These are phyloP conservation scores for Xylariomycetidae sp. DNA, from an alignment of 2,329 filamentous ascomycete genomes.

Conservation along the genomic window DNA sequence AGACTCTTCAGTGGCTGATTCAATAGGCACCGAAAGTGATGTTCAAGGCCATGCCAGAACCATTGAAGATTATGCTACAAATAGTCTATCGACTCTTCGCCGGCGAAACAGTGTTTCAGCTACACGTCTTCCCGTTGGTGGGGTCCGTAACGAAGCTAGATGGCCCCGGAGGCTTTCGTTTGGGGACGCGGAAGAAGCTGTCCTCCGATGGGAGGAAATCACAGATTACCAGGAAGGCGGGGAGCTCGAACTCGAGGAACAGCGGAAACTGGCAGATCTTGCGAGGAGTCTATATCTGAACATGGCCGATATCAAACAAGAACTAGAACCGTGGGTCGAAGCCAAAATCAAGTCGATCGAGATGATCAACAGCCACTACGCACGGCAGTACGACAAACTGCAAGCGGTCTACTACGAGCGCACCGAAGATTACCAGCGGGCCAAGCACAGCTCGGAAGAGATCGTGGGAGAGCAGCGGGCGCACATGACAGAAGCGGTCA, in stretches of 20 bases:
- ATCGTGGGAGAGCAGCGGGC: slow-evolving; percentile 65
- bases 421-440: slow-evolving; percentile 63
- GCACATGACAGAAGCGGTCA: slow-evolving; percentile 64
- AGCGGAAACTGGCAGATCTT: slow-evolving; percentile 40
- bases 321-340: slow-evolving; percentile 58
- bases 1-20: slow-evolving; percentile 53
- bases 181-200: slow-evolving; percentile 68
- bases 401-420: slow-evolving; percentile 65
- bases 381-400: slow-evolving; percentile 60
- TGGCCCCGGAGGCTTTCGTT: slow-evolving; percentile 74
- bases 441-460: slow-evolving; percentile 64
- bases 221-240: no score
- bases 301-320: slow-evolving; percentile 46
- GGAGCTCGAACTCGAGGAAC: no score
- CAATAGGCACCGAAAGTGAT: slow-evolving; percentile 55
- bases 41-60: slow-evolving; percentile 49
- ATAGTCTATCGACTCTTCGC: slow-evolving; percentile 46
- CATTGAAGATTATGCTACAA: slow-evolving; percentile 41
- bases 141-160: slow-evolving; percentile 48
- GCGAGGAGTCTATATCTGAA: slow-evolving; percentile 49
- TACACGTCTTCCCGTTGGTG: slow-evolving; percentile 25
- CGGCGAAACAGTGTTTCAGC: slow-evolving; percentile 57
- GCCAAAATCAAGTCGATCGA: slow-evolving; percentile 52
- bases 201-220: slow-evolving; percentile 62
- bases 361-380: slow-evolving; percentile 57